Percentiles rank a stretch among this genome's conserved stretches.
Conservation (phyloP, 805 yeast genomes). For the Lipomyces anomalus region DNA sequence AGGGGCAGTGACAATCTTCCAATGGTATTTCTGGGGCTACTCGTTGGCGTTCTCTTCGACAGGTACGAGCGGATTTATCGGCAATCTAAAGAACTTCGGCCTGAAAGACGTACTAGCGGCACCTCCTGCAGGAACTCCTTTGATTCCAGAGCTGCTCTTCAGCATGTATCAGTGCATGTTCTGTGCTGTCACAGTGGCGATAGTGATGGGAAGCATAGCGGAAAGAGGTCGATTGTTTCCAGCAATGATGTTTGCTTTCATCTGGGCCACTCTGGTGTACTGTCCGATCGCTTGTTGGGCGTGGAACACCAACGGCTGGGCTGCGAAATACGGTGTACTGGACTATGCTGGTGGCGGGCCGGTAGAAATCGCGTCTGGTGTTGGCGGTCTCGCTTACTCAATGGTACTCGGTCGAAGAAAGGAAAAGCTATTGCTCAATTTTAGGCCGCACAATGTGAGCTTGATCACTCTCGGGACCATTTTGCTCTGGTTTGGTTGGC, state of each 20-base stretch:
- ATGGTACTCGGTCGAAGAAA: constrained; percentile 62
- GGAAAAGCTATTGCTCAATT: constrained; percentile 49
- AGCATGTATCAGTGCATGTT: constrained; percentile 89
- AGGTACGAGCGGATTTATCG: constrained; percentile 80
- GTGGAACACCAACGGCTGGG: constrained; percentile 95
- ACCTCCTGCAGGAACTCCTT: constrained; percentile 35
- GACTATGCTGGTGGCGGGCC: constrained; percentile 99
- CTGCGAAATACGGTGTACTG: constrained; percentile 80
- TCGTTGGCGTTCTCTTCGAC: constrained; percentile 80
- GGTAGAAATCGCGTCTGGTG: constrained; percentile 87
- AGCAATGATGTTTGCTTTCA: constrained; percentile 69
- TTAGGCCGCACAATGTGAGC: constrained; percentile 91
- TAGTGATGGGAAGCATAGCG: constrained; percentile 86
- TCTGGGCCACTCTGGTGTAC: constrained; percentile 88
- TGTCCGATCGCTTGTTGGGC: constrained; percentile 95
- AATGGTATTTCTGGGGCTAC: constrained; percentile 99
- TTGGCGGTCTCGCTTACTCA: constrained; percentile 83
- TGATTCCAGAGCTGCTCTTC: constrained; percentile 77
- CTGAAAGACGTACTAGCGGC: constrained; percentile 60
- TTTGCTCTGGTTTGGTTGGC: constrained; percentile 91
- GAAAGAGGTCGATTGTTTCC: constrained; percentile 91
- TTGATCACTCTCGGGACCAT: constrained; percentile 84
- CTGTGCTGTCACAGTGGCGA: constrained; percentile 84
- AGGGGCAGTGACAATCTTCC: constrained; percentile 72
- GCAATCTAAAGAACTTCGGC: constrained; percentile 79